phyloP scores from a whole-genome alignment of 192 early-diverging fungal genomes.

The Kickxella alabastrina region DNA sequence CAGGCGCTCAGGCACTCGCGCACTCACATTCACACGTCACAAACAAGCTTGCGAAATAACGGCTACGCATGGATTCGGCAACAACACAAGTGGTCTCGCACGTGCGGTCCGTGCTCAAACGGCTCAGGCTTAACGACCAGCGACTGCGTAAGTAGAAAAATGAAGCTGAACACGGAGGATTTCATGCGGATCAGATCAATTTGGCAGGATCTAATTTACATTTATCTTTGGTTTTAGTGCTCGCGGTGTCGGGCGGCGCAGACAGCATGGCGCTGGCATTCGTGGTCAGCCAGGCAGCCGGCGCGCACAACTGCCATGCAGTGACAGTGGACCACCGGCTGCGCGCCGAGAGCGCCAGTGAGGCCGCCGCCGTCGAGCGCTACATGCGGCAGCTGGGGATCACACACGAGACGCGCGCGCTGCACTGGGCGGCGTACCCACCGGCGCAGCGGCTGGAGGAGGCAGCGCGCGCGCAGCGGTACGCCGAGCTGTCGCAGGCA shows the following conservation, averaged over 20 bases:
- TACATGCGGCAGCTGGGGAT: constrained; percentile 33
- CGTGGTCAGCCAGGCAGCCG: constrained; percentile 21
- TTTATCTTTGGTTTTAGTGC: too few relatives aligned
- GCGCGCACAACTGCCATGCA: constrained; percentile 25
- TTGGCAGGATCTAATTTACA: too few relatives aligned
- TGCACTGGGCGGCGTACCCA: constrained; percentile 22
- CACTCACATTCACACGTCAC: too few relatives aligned
- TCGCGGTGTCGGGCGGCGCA: constrained; percentile 51
- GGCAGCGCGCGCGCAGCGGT: constrained; percentile 28
- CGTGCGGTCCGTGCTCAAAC: constrained; percentile 14
- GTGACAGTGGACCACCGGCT: constrained; percentile 48
- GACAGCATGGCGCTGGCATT: constrained; percentile 53
- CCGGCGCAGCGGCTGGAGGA: constrained; percentile 35
- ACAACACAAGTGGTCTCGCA: constrained; percentile 3
- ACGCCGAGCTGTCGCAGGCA: constrained; percentile 13
- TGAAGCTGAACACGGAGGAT: too few relatives aligned
- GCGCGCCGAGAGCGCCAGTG: constrained; percentile 31
- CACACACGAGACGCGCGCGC: constrained; percentile 17
- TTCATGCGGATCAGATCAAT: too few relatives aligned
- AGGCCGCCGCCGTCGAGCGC: constrained; percentile 26
- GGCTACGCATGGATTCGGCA: too few relatives aligned
- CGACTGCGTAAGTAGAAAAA: constrained; percentile 13
- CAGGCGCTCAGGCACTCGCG: too few relatives aligned
- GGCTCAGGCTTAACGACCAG: constrained; percentile 18
- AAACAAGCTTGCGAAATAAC: too few relatives aligned